Evolutionary conservation across 257 asterid genomes (phyloP), one percentile per base, ranked within the genome.

Genomic region (Voacanga thouarsii): DNA sequence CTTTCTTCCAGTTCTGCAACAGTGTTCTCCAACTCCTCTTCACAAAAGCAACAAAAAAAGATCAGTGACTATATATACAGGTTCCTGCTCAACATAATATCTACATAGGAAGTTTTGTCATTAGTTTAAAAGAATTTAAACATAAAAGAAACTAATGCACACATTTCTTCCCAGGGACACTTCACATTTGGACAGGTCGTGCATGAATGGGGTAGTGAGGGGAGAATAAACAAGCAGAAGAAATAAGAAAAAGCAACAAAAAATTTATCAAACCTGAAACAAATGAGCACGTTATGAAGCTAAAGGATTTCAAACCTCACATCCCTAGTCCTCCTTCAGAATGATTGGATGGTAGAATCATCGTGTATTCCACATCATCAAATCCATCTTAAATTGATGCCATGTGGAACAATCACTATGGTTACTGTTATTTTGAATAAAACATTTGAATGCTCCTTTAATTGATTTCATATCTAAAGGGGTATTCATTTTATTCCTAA

Each of bases 21-120:
- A 5, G 92, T 83, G 78, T 83, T 85, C 83, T 92, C 94, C 83
- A 96, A 82, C 71, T 96, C 99, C 79, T 97, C 99, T 96, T 82
- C 70, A 88, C 44, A 84, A 69, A 71, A 72, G 71, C 79, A 78
- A 78, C 28, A 26, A 14, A n/a, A 66, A 71, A 39, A 68, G 60
- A 65, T 51, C 45, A 69, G 64, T 68, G 50, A 69, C 45, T 50
- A 68, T 75, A 68, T 75, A 49, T 30, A 43, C 15, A 75, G 23
- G 56, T 30, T 57, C 74, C 63, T 50, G 61, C 76, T 26, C 23
- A 11, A 15, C 9, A 28, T 47, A 71, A 18, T 12, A 49, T 4
- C 63, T 21, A 45, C 43, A 15, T 0, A 51, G 23, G 64, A 72
- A 72, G 47, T 15, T 71, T 5, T 26, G 45, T 51, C 76, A 72